Percentiles rank a stretch among this genome's conserved stretches.
Evolutionary conservation across 345 rosid genomes (phyloP).

Genomic region (Bruguiera parviflora): DNA sequence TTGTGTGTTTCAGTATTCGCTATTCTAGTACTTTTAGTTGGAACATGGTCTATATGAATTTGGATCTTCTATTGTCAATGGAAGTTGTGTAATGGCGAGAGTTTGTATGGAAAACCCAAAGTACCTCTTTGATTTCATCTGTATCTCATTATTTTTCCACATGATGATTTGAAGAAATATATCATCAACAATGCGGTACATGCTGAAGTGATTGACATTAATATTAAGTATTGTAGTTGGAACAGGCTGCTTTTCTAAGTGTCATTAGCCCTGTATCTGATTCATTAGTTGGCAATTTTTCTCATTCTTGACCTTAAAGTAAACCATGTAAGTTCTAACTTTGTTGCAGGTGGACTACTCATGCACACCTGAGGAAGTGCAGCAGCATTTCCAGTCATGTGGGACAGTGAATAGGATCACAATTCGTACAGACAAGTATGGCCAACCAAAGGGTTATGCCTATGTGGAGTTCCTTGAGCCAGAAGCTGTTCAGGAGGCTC

Average conservation of each 20-base stretch:
- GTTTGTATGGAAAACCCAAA: too few species aligned
- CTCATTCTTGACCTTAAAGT: background rate
- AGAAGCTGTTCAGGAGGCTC: conserved; percentile 66
- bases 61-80: too few species aligned
- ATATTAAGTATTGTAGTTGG: background rate
- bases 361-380: conserved; percentile 77
- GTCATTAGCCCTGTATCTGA: background rate
- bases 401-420: conserved; percentile 74
- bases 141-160: too few species aligned
- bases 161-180: too few species aligned
- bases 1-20: too few species aligned
- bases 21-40: too few species aligned
- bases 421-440: conserved; percentile 62
- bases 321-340: background rate
- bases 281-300: background rate
- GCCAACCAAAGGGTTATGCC: conserved; percentile 78
- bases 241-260: background rate
- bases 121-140: too few species aligned
- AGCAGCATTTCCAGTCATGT: conserved; percentile 72
- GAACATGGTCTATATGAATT: too few species aligned
- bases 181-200: too few species aligned
- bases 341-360: conserved; percentile 60
- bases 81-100: too few species aligned
- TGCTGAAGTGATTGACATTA: too few species aligned
- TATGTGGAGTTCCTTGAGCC: conserved; percentile 66